Conservation (phyloP, 2,329 filamentous ascomycete species). For the Claviceps quebecensis region DNA sequence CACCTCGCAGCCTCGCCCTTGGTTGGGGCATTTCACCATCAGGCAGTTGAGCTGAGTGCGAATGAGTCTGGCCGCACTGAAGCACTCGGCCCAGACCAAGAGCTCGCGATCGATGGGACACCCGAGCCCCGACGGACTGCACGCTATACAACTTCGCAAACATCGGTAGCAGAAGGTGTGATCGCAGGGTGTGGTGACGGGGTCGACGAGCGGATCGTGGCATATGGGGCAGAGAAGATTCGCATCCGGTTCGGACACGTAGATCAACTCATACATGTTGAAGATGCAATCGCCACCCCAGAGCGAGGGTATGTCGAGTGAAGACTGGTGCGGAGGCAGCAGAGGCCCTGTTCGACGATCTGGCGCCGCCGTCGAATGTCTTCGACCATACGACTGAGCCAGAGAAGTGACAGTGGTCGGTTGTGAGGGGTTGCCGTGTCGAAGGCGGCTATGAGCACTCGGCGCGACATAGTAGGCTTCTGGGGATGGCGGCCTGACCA, state of each 20-base stretch:
- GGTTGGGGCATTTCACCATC: constrained; percentile 43
- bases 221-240: constrained; percentile 42
- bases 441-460: constrained; percentile 12
- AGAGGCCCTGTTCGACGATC: constrained; percentile 21
- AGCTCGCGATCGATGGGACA: constrained; percentile 47
- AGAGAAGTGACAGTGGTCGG: background rate
- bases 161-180: constrained; percentile 52
- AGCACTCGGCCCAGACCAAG: constrained; percentile 24
- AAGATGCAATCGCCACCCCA: constrained; percentile 26
- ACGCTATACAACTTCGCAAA: constrained; percentile 28
- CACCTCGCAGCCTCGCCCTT: constrained; percentile 33
- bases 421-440: constrained; percentile 9
- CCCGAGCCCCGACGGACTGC: constrained; percentile 24
- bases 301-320: constrained; percentile 23
- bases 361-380: constrained; percentile 12
- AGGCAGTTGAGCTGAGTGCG: constrained; percentile 48
- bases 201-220: constrained; percentile 44
- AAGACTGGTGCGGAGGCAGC: constrained; percentile 22
- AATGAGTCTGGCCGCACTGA: constrained; percentile 32
- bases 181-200: constrained; percentile 47
- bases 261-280: constrained; percentile 31
- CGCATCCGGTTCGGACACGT: constrained; percentile 29
- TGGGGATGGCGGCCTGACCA: constrained; percentile 24
- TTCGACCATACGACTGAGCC: constrained; percentile 6
- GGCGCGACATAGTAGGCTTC: constrained; percentile 19